A percentile compares a stretch with the other conserved stretches of the same genome.
Conservation (phyloP, 164 flowering plant genomes). For the Malania oleifera region DNA sequence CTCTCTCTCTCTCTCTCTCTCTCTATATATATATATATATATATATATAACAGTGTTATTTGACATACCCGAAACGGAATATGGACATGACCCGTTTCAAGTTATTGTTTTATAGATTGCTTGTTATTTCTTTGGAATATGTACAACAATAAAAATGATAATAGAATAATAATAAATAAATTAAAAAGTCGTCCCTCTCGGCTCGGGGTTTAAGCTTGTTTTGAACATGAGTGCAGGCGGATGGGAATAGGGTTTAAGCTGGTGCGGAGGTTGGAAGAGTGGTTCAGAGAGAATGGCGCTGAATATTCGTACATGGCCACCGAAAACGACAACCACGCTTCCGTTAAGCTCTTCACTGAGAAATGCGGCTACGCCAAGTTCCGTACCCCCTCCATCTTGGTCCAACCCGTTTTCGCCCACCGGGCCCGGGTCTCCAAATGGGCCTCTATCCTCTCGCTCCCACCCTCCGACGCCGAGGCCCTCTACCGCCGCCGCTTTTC, state of each 20-base stretch:
- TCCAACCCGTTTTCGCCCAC: constrained; percentile 92
- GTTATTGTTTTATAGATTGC: no score
- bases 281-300: constrained; percentile 79
- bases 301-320: constrained; percentile 95
- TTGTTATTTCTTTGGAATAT: no score
- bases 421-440: constrained; percentile 33
- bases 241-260: constrained; percentile 77
- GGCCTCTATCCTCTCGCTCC: constrained; percentile 42
- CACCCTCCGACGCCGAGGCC: constrained; percentile 58
- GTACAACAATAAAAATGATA: no score
- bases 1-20: not conserved
- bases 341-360: constrained; percentile 69
- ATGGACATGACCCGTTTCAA: not conserved
- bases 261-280: constrained; percentile 55
- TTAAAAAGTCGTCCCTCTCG: no score
- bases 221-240: constrained; percentile 41
- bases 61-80: constrained; percentile 1
- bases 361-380: constrained; percentile 82
- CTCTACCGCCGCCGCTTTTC: constrained; percentile 74
- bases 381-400: constrained; percentile 80
- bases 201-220: no score
- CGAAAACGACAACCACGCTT: constrained; percentile 76
- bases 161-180: no score
- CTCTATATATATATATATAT: not conserved
- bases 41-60: no score